phyloP scores from a whole-genome alignment of 2,329 filamentous ascomycete genomes.

The Neonectria coccinea region DNA sequence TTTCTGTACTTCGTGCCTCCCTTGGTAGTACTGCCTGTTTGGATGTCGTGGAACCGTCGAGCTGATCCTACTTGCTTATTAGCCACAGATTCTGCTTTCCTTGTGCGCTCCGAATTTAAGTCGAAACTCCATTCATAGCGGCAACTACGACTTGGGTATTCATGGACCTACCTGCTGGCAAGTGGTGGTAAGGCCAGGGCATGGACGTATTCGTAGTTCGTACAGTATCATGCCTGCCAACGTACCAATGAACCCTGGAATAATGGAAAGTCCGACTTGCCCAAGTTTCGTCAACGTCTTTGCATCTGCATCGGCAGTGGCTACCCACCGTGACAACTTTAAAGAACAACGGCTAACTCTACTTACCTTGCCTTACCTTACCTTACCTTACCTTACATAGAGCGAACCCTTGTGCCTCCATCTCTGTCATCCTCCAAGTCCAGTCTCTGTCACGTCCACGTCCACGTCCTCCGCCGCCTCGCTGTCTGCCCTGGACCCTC shows the following conservation, averaged over 20 bases:
- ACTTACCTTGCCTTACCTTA: background rate
- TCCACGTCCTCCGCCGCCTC: background rate
- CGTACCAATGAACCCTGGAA: background rate
- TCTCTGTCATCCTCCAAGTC: background rate
- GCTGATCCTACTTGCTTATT: background rate
- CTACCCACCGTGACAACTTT: background rate
- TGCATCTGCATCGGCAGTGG: background rate
- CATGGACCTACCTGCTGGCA: background rate
- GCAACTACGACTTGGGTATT: background rate
- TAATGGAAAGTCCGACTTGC: background rate
- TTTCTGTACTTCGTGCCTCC: background rate
- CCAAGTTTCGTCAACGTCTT: background rate
- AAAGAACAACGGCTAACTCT: background rate
- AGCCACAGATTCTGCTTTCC: background rate
- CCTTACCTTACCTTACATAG: background rate
- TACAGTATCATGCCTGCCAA: no score
- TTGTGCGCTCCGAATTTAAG: background rate
- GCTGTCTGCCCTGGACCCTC: background rate
- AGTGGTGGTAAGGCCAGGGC: no score
- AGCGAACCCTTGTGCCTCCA: background rate
- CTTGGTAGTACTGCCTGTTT: background rate
- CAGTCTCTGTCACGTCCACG: background rate
- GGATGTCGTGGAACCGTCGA: no score
- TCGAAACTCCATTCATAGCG: background rate
- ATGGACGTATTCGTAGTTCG: no score